Conservation (phyloP, 2,329 filamentous ascomycete genomes). For the Venturiaceae sp. region DNA sequence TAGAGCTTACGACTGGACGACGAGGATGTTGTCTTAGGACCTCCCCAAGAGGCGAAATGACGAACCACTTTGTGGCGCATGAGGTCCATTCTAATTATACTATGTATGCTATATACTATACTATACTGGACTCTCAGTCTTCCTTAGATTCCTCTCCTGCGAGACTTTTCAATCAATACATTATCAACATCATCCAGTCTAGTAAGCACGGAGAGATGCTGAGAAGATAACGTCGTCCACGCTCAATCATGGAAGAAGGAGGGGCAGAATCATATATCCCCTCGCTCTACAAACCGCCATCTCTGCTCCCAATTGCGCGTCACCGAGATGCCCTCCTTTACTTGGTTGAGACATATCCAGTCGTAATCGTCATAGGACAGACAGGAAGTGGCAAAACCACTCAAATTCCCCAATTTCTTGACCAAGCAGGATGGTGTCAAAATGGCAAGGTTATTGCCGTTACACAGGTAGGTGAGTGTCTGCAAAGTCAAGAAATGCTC, state of each 20-base stretch:
- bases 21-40: neutral
- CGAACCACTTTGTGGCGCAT: neutral
- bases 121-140: neutral
- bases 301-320: conserved; percentile 77
- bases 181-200: neutral
- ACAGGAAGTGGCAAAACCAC: conserved; percentile 95
- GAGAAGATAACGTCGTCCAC: neutral
- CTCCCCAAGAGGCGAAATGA: neutral
- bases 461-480: conserved; percentile 62
- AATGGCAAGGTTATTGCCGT: conserved; percentile 77
- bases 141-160: no score
- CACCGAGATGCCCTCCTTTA: conserved; percentile 75
- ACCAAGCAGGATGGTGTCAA: conserved; percentile 79
- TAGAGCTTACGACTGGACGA: conserved; percentile 6
- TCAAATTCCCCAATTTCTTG: conserved; percentile 85
- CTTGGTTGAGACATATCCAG: conserved; percentile 70
- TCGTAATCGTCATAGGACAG: conserved; percentile 86
- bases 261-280: conserved; percentile 21
- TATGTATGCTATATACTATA: no score
- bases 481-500: neutral
- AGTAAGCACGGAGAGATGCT: neutral
- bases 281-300: conserved; percentile 74
- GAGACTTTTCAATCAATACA: neutral
- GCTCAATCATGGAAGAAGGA: neutral
- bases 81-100: neutral